Base-by-base conservation (phyloP, 257 asterid genomes). In the Capsicum pubescens region DNA sequence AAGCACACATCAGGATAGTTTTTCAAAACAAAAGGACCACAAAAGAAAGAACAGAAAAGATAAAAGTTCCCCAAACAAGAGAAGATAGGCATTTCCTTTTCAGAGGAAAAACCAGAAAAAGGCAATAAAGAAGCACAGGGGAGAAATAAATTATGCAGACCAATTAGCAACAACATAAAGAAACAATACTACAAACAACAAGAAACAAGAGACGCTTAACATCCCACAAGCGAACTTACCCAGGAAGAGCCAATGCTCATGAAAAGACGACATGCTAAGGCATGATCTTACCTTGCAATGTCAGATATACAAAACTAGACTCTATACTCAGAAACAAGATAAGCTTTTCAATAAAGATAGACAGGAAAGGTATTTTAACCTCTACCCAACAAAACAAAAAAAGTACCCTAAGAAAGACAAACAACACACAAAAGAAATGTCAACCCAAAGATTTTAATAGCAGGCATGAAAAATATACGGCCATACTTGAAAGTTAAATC, bases 1-100 rank as follows among this genome's bases (percentile, higher is more conserved):
- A 83, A 81, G 67, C 68, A 55, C 64, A 55, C 76, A 74, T 54
- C 26, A 39, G 8, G 55, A 32, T 78, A 61, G 50, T 56, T 52
- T 59, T 8, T 59, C 42, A 17, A 17, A 66, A n/a, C 63, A 77
- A 69, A 13, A 42, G 39, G 59, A 50, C 48, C 81, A 80, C 56
- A 39, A 84, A 21, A 63, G 81, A 10, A 42, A 11, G 16, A 57
- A 8, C 8, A 9, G 26, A 39, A 8, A 8, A 39, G 39, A 39
- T 68, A 39, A 15, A 68, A 68, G 54, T 39, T 7, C 8, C 77
- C 12, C 7, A 68, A 15, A 8, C 7, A 39, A 68, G 52, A 14
- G 1, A 12, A 13, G 2, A 35, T 66, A 6, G 48, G 2, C 46
- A 66, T 15, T 64, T 26, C 32, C 32, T 26, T 64, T 66, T 0